Conservation (phyloP, 192 early-diverging fungal species). For the Anaeromyces robustus region DNA sequence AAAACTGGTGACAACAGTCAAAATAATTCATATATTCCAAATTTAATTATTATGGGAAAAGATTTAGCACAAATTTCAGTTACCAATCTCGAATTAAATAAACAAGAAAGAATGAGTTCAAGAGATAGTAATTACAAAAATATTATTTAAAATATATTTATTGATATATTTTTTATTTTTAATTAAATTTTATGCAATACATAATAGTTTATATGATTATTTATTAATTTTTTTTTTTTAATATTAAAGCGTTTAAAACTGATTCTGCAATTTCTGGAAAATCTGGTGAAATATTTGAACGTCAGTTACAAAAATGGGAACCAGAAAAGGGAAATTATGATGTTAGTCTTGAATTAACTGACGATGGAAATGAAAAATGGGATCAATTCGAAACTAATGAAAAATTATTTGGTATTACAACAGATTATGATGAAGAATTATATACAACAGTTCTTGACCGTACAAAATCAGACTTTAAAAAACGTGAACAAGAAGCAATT, state of each 20-base stretch:
- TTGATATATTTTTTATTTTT: too few species aligned
- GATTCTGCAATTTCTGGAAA: conserved; percentile 76
- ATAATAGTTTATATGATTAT: too few species aligned
- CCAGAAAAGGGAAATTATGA: conserved; percentile 36
- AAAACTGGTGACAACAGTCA: conserved; percentile 20
- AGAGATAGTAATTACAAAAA: conserved; percentile 27
- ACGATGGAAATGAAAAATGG: conserved; percentile 40
- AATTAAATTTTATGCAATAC: too few species aligned
- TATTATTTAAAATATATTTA: too few species aligned
- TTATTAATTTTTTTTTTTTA: background rate
- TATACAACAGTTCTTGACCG: conserved; percentile 90
- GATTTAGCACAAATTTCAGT: conserved; percentile 45
- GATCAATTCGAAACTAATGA: conserved; percentile 96
- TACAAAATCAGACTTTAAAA: conserved; percentile 64
- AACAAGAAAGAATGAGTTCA: conserved; percentile 11
- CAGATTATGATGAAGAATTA: conserved; percentile 89
- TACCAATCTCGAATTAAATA: conserved; percentile 28
- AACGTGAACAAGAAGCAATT: conserved; percentile 72
- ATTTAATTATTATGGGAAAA: conserved; percentile 44
- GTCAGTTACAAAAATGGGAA: conserved; percentile 75
- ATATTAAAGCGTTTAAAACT: conserved; percentile 45
- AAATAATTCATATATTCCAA: conserved; percentile 14
- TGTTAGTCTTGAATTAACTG: conserved; percentile 3
- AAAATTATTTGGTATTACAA: conserved; percentile 79
- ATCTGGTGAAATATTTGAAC: conserved; percentile 42